These are phyloP conservation scores for Plasmopara halstedii DNA, from an alignment of 352 stramenopile species.

Conservation along the genomic window DNA sequence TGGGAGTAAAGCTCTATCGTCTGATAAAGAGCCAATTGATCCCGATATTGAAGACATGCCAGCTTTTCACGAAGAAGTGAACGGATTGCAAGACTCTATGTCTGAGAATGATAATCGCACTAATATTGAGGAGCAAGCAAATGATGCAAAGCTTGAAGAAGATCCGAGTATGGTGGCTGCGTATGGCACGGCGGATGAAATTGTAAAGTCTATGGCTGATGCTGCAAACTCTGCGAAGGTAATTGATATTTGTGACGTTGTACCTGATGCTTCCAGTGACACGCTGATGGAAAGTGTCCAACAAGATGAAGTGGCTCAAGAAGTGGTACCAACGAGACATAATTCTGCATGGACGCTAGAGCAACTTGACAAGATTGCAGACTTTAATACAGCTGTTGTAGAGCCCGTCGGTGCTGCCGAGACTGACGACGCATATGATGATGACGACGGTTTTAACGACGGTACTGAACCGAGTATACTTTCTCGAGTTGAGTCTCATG, in stretches of 20 bases:
- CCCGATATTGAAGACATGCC: neutral
- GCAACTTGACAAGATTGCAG: neutral
- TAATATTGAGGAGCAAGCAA: neutral
- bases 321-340: too few species aligned
- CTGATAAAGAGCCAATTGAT: neutral
- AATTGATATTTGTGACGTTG: neutral
- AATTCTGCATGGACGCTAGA: too few species aligned
- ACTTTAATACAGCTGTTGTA: neutral
- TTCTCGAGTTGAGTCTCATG: neutral
- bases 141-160: neutral
- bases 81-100: neutral
- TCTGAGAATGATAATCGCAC: neutral
- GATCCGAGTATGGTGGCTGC: neutral
- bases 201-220: neutral
- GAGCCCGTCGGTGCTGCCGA: neutral
- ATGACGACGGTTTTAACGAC: constrained; percentile 43
- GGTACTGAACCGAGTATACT: constrained; percentile 16
- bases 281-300: too few species aligned
- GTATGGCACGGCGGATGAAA: neutral
- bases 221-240: neutral
- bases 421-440: constrained; percentile 23
- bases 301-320: neutral
- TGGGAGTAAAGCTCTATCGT: neutral
- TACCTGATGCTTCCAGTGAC: neutral
- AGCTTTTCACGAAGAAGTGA: neutral